Percentiles rank a stretch among this genome's conserved stretches.
Evolutionary conservation across 2,329 filamentous ascomycete genomes (phyloP).

Genomic region (Apiospora arundinis): DNA sequence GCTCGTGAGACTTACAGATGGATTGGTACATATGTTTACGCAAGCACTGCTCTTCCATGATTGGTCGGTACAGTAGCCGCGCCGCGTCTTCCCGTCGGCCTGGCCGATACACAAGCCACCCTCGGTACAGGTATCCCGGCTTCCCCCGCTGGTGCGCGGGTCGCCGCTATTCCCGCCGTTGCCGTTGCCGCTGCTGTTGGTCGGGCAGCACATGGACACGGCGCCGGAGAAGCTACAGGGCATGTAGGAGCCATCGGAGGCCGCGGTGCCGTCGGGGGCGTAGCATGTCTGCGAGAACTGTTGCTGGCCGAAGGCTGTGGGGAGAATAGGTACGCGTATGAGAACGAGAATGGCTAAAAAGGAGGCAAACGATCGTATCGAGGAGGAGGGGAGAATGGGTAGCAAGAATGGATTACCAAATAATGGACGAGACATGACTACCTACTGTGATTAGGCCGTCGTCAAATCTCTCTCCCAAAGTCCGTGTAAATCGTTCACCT

Average conservation of each 20-base stretch:
- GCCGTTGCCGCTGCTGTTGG: background rate
- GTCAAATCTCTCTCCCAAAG: background rate
- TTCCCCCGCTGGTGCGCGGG: background rate
- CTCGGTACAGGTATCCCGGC: conserved; percentile 17
- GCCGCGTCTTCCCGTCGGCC: conserved; percentile 14
- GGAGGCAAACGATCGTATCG: background rate
- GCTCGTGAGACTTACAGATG: background rate
- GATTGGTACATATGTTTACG: conserved; percentile 5
- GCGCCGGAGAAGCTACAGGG: conserved; percentile 11
- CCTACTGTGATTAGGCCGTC: background rate
- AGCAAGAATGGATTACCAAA: background rate
- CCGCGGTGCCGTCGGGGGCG: conserved; percentile 20
- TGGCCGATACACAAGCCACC: conserved; percentile 16
- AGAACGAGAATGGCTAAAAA: background rate
- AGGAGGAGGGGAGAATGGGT: background rate
- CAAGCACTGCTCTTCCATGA: conserved; percentile 16
- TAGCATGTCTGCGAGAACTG: conserved; percentile 20
- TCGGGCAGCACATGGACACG: conserved; percentile 13
- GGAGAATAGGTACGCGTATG: background rate
- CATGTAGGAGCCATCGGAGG: conserved; percentile 14
- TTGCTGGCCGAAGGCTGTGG: conserved; percentile 7
- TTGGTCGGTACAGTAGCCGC: conserved; percentile 21
- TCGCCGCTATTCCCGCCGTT: background rate
- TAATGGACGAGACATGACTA: conserved; percentile 16
- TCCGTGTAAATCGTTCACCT: background rate